These are phyloP conservation scores for Chenopodium berlandieri DNA, from an alignment of 148 eudicot species.

Conservation along the genomic window DNA sequence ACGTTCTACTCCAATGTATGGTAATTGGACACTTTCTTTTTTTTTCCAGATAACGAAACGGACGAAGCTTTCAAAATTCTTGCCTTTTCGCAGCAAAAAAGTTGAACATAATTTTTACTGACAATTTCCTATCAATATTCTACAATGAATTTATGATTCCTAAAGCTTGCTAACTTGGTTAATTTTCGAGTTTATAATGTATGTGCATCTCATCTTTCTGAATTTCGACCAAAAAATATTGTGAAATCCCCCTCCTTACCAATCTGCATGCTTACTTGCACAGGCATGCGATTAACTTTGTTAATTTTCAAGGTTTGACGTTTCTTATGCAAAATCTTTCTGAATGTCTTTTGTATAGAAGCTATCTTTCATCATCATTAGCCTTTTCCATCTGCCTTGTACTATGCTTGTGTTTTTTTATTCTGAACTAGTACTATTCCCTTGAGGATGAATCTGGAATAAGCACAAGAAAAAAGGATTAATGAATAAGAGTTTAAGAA, in stretches of 20 bases:
- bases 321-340: conserved; percentile 5
- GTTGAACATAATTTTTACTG: conserved; percentile 13
- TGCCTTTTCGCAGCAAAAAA: background rate
- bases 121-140: background rate
- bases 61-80: background rate
- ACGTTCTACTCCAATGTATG: background rate
- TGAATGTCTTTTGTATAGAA: background rate
- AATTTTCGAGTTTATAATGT: background rate
- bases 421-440: conserved; percentile 5
- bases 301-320: background rate
- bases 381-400: background rate
- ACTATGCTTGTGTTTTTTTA: background rate
- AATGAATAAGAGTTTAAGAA: no score
- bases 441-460: conserved; percentile 29
- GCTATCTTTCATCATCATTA: conserved; percentile 9
- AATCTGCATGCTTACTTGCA: background rate
- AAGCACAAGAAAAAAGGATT: background rate
- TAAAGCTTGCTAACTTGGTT: background rate
- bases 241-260: background rate
- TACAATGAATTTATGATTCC: background rate
- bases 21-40: background rate
- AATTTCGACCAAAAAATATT: background rate
- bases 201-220: background rate
- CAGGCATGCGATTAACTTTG: background rate
- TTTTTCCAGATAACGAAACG: background rate